Evolutionary conservation across 306 rosid genomes (phyloP).

Genomic region (Dryas octopetala): DNA sequence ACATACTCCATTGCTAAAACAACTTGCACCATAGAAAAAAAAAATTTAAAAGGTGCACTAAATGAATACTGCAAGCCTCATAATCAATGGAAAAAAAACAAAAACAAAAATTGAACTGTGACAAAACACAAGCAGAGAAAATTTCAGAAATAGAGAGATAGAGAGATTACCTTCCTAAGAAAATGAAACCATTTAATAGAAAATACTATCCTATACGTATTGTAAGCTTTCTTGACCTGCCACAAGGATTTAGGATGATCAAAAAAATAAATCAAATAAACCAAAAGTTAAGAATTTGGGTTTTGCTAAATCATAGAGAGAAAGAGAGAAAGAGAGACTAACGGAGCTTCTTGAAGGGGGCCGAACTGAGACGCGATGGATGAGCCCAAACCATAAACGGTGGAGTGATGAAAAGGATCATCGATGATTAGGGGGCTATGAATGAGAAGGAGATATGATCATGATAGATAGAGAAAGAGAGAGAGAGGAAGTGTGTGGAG

Average conservation of each 20-base stretch:
- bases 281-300: neutral
- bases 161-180: conserved; percentile 73
- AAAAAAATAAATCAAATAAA: too few species aligned
- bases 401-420: too few species aligned
- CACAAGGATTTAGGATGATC: neutral
- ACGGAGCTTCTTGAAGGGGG: too few species aligned
- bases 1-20: neutral
- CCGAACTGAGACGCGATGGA: too few species aligned
- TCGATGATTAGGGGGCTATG: too few species aligned
- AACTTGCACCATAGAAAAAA: neutral
- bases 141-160: neutral
- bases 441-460: too few species aligned
- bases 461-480: too few species aligned
- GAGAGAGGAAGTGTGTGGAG: too few species aligned
- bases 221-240: conserved; percentile 60
- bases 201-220: conserved; percentile 87
- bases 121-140: neutral
- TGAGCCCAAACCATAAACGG: too few species aligned
- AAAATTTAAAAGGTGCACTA: neutral
- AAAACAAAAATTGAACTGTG: neutral
- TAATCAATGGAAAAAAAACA: neutral
- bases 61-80: neutral
- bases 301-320: too few species aligned
- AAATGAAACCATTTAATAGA: conserved; percentile 79
- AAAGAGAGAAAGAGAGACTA: too few species aligned